Percentiles rank a stretch among this genome's conserved stretches.
Conservation (phyloP, 2,329 filamentous ascomycete genomes). For the Pseudopyrenochaeta lycopersici region DNA sequence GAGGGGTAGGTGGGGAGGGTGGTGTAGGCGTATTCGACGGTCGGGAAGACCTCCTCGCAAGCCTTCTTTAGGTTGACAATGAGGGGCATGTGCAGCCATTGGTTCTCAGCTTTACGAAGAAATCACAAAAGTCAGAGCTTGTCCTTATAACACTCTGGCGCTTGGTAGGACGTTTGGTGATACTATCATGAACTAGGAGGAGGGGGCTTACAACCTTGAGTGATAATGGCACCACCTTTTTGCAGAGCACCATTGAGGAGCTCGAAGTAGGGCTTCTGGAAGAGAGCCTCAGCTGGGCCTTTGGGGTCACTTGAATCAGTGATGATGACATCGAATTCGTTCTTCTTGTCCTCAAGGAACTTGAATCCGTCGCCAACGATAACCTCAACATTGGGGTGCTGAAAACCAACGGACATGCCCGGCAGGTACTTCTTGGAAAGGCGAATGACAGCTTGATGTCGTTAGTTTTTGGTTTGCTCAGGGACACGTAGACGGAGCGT, state of each 20-base stretch:
- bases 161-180: too few relatives aligned
- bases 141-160: too few relatives aligned
- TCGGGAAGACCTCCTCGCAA: conserved; percentile 96
- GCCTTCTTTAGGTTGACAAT: conserved; percentile 96
- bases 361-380: conserved; percentile 98
- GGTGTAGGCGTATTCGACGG: conserved; percentile 98
- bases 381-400: conserved; percentile 91
- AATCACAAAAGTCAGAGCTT: too few relatives aligned
- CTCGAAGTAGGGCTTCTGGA: conserved; percentile 99
- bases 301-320: conserved; percentile 98
- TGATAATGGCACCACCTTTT: conserved; percentile 97
- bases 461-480: too few relatives aligned
- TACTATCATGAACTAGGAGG: too few relatives aligned
- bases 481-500: too few relatives aligned
- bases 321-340: conserved; percentile 99
- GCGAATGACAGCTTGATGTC: conserved; percentile 96
- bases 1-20: conserved; percentile 99
- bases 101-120: conserved; percentile 82
- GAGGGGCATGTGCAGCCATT: conserved; percentile 95
- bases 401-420: conserved; percentile 89
- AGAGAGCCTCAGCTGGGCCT: conserved; percentile 92
- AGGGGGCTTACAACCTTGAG: conserved; percentile 99
- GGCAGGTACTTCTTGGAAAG: conserved; percentile 98
- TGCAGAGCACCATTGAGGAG: conserved; percentile 88
- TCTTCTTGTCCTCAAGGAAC: conserved; percentile 96